Percentiles rank a stretch among this genome's conserved stretches.
Evolutionary conservation across 2,329 filamentous ascomycete species (phyloP).

Genomic region (Zalaria obscura): DNA sequence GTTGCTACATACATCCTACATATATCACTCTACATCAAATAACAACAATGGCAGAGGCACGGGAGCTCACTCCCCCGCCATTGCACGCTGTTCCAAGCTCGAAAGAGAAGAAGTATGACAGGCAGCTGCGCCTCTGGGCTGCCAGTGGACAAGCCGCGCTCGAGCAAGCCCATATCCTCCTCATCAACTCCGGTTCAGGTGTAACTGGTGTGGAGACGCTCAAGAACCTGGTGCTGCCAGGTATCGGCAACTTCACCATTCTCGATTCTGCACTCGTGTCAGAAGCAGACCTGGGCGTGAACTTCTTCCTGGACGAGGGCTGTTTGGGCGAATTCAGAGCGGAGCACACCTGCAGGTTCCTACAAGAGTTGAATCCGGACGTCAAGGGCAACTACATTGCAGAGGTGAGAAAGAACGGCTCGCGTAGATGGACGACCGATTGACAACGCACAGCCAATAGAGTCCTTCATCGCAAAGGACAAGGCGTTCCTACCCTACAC

Average conservation of each 20-base stretch:
- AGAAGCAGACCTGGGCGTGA: conserved; percentile 78
- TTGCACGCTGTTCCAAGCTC: conserved; percentile 39
- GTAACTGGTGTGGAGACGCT: conserved; percentile 80
- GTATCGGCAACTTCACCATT: conserved; percentile 84
- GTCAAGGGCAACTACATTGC: conserved; percentile 60
- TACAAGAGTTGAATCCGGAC: conserved; percentile 85
- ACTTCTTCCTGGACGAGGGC: conserved; percentile 84
- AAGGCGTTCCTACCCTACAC: conserved; percentile 35
- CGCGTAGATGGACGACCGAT: conserved; percentile 5
- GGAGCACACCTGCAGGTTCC: conserved; percentile 58
- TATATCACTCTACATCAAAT: neutral
- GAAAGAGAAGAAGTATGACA: conserved; percentile 69
- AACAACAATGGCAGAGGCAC: conserved; percentile 9
- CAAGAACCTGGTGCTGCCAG: conserved; percentile 93
- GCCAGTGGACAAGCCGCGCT: conserved; percentile 80
- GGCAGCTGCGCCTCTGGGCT: conserved; percentile 90
- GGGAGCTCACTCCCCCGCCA: conserved; percentile 24
- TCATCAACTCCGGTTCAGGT: conserved; percentile 77
- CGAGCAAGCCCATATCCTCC: conserved; percentile 79
- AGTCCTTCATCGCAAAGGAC: conserved; percentile 27
- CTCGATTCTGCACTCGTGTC: conserved; percentile 65
- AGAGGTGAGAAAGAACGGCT: conserved; percentile 27
- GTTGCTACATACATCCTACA: no score
- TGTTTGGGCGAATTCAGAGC: conserved; percentile 67
- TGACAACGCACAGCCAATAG: conserved; percentile 24